Conservation (phyloP, 768 basidiomycete species). For the Suillus spraguei region DNA sequence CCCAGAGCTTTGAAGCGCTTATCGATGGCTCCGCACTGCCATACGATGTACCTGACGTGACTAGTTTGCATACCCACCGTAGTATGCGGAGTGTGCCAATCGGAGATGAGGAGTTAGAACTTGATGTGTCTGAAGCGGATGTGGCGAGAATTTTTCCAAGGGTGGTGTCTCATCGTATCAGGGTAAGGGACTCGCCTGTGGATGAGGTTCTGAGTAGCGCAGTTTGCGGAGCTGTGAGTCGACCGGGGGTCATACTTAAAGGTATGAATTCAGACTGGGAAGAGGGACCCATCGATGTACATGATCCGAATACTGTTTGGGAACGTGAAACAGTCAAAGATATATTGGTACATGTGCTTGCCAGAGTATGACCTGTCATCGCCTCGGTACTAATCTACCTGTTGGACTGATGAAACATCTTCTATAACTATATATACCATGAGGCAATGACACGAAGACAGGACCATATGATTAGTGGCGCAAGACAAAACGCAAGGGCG, state of each 20-base stretch:
- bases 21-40: conserved; percentile 16
- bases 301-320: conserved; percentile 27
- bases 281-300: background rate
- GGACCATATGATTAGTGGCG: background rate
- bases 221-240: conserved; percentile 52
- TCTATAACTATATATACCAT: background rate
- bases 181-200: conserved; percentile 67
- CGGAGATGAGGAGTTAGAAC: conserved; percentile 28
- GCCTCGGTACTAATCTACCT: background rate
- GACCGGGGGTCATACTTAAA: conserved; percentile 17
- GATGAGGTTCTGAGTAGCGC: conserved; percentile 71
- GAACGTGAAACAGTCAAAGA: conserved; percentile 62
- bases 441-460: conserved; percentile 5
- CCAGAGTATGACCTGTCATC: conserved; percentile 42
- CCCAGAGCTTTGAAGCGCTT: conserved; percentile 19
- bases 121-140: conserved; percentile 76
- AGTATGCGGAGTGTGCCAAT: conserved; percentile 10
- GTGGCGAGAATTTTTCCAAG: conserved; percentile 74
- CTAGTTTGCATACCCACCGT: conserved; percentile 12
- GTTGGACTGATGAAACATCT: background rate
- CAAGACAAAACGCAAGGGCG: background rate
- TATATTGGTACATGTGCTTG: conserved; percentile 59
- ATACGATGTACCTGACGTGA: conserved; percentile 18
- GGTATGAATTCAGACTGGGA: conserved; percentile 15
- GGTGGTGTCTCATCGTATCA: conserved; percentile 73